Evolutionary conservation across 1,284 basidiomycete genomes (phyloP).

Genomic region (Austropuccinia psidii): DNA sequence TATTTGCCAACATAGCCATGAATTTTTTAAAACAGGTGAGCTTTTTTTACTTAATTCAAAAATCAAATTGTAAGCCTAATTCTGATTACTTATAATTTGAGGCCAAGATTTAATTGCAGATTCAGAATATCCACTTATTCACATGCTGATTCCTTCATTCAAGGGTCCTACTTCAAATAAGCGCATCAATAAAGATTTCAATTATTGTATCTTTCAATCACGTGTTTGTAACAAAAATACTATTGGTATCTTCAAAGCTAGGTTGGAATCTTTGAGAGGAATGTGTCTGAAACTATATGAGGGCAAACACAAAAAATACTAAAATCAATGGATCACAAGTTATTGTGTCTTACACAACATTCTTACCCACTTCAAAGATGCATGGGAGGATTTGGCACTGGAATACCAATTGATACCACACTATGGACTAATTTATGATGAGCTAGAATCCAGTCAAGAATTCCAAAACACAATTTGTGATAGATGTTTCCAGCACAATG

Average conservation of each 20-base stretch:
- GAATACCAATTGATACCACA: no score
- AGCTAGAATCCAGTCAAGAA: no score
- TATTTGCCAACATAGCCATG: background rate
- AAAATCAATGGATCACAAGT: background rate
- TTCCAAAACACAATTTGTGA: background rate
- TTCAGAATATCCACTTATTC: background rate
- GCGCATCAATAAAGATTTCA: background rate
- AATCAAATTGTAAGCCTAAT: no score
- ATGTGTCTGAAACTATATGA: background rate
- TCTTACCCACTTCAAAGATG: background rate
- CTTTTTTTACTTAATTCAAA: no score
- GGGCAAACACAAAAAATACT: background rate
- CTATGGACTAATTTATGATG: no score
- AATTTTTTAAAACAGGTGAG: background rate
- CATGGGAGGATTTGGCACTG: slow-evolving; percentile 18
- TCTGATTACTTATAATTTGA: no score
- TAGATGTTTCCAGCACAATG: background rate
- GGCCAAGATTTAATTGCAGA: slow-evolving; percentile 11
- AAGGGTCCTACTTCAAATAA: slow-evolving; percentile 6
- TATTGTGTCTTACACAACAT: slow-evolving; percentile 5
- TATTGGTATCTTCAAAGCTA: slow-evolving; percentile 11
- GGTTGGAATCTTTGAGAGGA: background rate
- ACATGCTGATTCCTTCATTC: background rate
- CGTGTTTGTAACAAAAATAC: slow-evolving; percentile 2
- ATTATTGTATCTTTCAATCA: background rate